phyloP scores from a whole-genome alignment of 768 basidiomycete genomes.

The Sutorius australiensis region DNA sequence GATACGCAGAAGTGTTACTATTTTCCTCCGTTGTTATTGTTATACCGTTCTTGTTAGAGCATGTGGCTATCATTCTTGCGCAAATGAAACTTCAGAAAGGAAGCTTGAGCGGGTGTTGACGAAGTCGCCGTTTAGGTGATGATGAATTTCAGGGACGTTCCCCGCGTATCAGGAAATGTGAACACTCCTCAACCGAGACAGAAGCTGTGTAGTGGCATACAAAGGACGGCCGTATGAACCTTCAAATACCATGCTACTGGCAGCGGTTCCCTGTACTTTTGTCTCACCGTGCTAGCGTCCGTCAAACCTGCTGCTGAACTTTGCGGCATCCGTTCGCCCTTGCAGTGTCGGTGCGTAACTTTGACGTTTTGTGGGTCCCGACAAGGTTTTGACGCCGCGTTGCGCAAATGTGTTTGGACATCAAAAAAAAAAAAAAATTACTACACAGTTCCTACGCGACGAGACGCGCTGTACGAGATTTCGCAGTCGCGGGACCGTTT shows the following conservation, averaged over 20 bases:
- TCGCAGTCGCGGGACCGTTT: background rate
- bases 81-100: slow-evolving; percentile 14
- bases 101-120: slow-evolving; percentile 21
- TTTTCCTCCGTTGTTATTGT: slow-evolving; percentile 23
- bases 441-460: slow-evolving; percentile 17
- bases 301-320: background rate
- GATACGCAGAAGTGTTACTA: slow-evolving; percentile 18
- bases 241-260: background rate
- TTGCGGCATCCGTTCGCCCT: slow-evolving; percentile 9
- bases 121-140: slow-evolving; percentile 20
- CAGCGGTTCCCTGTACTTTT: background rate
- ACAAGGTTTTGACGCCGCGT: slow-evolving; percentile 21
- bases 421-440: slow-evolving; percentile 29
- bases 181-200: slow-evolving; percentile 14
- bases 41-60: background rate
- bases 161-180: slow-evolving; percentile 26
- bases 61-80: slow-evolving; percentile 10
- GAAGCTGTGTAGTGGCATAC: slow-evolving; percentile 13
- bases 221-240: slow-evolving; percentile 1
- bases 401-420: slow-evolving; percentile 8
- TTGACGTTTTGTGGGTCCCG: slow-evolving; percentile 15
- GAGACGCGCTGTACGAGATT: slow-evolving; percentile 13
- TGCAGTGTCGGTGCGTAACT: slow-evolving; percentile 7
- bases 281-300: slow-evolving; percentile 1
- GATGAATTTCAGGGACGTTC: slow-evolving; percentile 24